These are phyloP conservation scores for Aspergillus heteromorphus DNA, from an alignment of 495 filamentous ascomycete genomes.

Conservation along the genomic window DNA sequence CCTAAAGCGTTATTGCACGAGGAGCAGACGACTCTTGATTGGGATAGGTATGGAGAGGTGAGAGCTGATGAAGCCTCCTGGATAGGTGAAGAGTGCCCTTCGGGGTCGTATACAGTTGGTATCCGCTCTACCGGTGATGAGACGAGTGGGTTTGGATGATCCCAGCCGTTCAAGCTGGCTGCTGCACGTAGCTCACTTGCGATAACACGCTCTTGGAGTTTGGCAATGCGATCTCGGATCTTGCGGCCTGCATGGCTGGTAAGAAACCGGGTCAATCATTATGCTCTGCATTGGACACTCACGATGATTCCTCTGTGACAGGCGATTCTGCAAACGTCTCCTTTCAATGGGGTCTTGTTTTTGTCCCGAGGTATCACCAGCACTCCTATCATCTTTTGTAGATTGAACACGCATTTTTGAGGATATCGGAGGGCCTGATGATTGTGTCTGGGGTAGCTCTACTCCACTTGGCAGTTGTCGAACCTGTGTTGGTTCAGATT, in stretches of 20 bases:
- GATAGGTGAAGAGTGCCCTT: background rate
- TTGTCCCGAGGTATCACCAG: background rate
- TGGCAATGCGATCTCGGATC: constrained; percentile 38
- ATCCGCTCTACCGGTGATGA: background rate
- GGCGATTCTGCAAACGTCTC: constrained; percentile 1
- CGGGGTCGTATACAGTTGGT: background rate
- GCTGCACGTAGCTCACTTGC: constrained; percentile 36
- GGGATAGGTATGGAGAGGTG: background rate
- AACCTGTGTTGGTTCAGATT: background rate
- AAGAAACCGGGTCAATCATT: background rate
- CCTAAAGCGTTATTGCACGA: background rate
- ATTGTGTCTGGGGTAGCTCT: background rate
- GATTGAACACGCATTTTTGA: background rate
- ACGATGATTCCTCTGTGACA: constrained; percentile 4
- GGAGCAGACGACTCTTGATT: background rate
- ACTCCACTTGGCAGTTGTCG: background rate
- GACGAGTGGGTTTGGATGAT: background rate
- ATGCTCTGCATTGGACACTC: background rate
- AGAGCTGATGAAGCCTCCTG: background rate
- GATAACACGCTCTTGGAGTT: constrained; percentile 39
- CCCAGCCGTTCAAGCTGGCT: constrained; percentile 30
- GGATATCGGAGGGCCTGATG: background rate
- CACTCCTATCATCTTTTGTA: background rate
- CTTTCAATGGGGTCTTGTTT: constrained; percentile 3
- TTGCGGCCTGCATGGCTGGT: constrained; percentile 25